Percentiles rank a stretch among this genome's conserved stretches.
phyloP scores from a whole-genome alignment of 345 rosid species.

The Lagerstroemia speciosa region DNA sequence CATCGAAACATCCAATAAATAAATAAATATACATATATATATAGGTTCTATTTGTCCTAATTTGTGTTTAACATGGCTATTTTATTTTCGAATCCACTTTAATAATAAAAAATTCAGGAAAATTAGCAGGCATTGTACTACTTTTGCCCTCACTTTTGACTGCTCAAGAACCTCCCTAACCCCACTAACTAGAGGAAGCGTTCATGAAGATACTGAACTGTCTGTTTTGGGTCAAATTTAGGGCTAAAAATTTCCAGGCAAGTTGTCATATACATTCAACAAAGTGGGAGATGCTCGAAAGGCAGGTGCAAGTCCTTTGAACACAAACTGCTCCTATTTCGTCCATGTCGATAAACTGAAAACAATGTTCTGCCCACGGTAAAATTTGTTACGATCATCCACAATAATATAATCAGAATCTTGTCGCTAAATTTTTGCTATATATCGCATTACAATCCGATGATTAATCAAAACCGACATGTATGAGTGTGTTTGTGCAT shows the following conservation, averaged over 20 bases:
- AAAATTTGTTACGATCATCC: neutral
- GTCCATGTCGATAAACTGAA: neutral
- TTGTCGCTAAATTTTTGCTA: too few relatives aligned
- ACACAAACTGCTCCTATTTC: neutral
- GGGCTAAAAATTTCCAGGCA: neutral
- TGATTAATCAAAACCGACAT: too few relatives aligned
- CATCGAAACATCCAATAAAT: too few relatives aligned
- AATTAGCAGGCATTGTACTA: too few relatives aligned
- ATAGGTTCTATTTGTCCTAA: too few relatives aligned
- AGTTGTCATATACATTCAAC: neutral
- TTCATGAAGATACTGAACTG: neutral
- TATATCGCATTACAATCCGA: neutral
- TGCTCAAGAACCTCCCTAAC: neutral
- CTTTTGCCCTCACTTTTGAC: neutral
- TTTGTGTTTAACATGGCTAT: too few relatives aligned
- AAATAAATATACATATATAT: too few relatives aligned
- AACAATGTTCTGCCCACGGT: neutral
- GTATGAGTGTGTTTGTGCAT: neutral
- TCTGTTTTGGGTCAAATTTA: neutral
- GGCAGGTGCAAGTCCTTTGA: neutral
- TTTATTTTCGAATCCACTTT: too few relatives aligned
- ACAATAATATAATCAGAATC: too few relatives aligned
- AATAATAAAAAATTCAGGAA: too few relatives aligned
- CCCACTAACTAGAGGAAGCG: neutral
- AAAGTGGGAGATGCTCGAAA: neutral